Evolutionary conservation across 2,329 filamentous ascomycete genomes (phyloP), one percentile per base, ranked within the genome.

Genomic region (Clonostachys rosea): DNA sequence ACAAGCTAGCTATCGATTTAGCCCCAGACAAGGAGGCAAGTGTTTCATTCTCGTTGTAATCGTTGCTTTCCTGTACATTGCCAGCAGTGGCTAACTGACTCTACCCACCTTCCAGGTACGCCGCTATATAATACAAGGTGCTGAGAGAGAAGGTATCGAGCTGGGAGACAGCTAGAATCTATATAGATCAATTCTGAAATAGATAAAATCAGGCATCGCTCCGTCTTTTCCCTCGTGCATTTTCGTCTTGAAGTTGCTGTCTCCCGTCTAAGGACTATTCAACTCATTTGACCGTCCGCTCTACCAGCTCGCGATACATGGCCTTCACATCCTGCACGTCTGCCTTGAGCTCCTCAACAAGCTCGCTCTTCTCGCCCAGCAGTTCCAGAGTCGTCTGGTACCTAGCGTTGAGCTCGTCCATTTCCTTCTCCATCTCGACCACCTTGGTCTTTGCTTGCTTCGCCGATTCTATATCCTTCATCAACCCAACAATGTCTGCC

Each of bases 311-410:
- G 54, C 90, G 83, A 71, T 97, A 97, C 78, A 99, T 96, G 60
- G 85, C 86, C 74, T 99, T 99, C 64, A 99, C 77, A 73, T 99
- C 94, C 54, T 84, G 76, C 46, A 99, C 87, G 73, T 97, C 94
- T 12, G 87, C 86, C 65, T 78, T 83, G 55, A 99, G 72, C 74
- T 99, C 94, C 61, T 96, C 91, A 3, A 96, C 91, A 60, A 87
- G 73, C 74, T 99, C 94, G 65, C 90, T 96, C 79, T 96, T 96
- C 78, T 99, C 94, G 2, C 94, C 94, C 48, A 99, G 70, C 83
- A 97, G 86, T 70, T 97, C 91, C 46, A 99, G 74, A 50, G 90
- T 95, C 13, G 91, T 94, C 62, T 95, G 84, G 63, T 97, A 96
- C 57, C 92, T 78, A 52, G 81, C 74, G 58, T 89, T 84, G 53